A percentile compares a stretch with the other conserved stretches of the same genome.
Evolutionary conservation across 2,329 filamentous ascomycete genomes (phyloP).

Genomic region (Coleophoma crateriformis): DNA sequence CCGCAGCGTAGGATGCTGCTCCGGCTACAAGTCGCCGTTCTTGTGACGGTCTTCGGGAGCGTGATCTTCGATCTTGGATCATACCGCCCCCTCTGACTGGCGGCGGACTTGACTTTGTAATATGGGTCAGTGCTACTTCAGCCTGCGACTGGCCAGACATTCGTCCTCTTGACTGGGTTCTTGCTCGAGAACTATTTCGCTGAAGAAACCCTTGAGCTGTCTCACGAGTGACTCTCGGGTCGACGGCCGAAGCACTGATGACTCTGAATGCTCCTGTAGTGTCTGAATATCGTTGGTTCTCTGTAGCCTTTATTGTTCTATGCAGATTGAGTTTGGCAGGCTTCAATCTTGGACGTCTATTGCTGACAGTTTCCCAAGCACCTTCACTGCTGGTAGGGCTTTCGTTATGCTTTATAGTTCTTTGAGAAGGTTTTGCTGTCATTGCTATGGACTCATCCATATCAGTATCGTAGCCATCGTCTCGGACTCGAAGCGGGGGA

Average conservation of each 20-base stretch:
- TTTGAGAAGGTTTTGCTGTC: constrained; percentile 12
- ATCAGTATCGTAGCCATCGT: constrained; percentile 23
- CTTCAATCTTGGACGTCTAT: constrained; percentile 9
- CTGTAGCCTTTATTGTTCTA: constrained; percentile 33
- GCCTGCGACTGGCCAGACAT: constrained; percentile 30
- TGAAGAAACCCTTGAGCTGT: constrained; percentile 19
- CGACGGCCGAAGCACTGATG: constrained; percentile 18
- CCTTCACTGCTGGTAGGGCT: constrained; percentile 9
- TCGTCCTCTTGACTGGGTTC: constrained; percentile 13
- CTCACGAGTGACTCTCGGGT: constrained; percentile 19
- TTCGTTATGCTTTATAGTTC: constrained; percentile 7
- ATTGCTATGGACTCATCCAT: constrained; percentile 15
- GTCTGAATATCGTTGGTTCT: constrained; percentile 36
- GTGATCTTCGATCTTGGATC: constrained; percentile 19
- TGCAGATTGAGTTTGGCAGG: constrained; percentile 27
- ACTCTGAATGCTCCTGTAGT: constrained; percentile 39
- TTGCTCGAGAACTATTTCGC: constrained; percentile 3
- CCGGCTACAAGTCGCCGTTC: constrained; percentile 14
- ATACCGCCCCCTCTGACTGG: constrained; percentile 21
- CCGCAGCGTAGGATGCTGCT: constrained; percentile 26
- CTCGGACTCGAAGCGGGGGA: constrained; percentile 10
- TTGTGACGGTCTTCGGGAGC: constrained; percentile 8
- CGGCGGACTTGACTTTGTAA: constrained; percentile 32
- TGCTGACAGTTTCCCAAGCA: constrained; percentile 18
- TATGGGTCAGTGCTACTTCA: constrained; percentile 35